Evolutionary conservation across 176 grass and related monocot genomes (phyloP).

Genomic region (Eragrostis nindensis): DNA sequence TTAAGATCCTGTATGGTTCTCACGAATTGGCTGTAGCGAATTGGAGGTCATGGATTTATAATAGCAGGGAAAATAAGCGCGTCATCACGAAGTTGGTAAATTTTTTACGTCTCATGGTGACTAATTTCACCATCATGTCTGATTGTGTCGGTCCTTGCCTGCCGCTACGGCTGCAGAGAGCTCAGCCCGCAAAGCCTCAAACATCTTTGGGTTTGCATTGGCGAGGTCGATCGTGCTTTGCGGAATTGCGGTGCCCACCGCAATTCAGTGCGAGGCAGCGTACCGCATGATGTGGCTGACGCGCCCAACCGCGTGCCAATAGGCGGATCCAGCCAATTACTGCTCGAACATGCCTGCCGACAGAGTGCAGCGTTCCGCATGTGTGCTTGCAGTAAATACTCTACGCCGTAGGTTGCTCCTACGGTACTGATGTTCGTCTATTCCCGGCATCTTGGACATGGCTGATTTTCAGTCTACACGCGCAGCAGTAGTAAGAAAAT

Average conservation of each 20-base stretch:
- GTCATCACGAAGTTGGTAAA: not conserved
- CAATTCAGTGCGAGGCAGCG: not conserved
- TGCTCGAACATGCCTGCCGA: not conserved
- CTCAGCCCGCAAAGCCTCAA: not conserved
- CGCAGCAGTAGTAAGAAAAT: not conserved
- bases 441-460: not conserved
- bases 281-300: not conserved
- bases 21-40: not conserved
- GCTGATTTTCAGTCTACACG: not conserved
- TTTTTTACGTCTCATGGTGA: not conserved
- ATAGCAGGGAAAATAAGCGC: no score
- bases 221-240: not conserved
- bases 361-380: not conserved
- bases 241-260: not conserved
- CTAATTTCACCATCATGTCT: not conserved
- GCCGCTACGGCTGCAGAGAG: not conserved
- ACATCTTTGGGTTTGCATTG: not conserved
- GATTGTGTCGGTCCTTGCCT: not conserved
- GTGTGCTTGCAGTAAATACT: constrained; percentile 19
- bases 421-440: not conserved
- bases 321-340: not conserved
- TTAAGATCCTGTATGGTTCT: not conserved
- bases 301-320: not conserved
- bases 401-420: not conserved
- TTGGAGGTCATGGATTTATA: not conserved